These are phyloP conservation scores for Ganoderma sp. DNA, from an alignment of 1,284 basidiomycete genomes.

Conservation along the genomic window DNA sequence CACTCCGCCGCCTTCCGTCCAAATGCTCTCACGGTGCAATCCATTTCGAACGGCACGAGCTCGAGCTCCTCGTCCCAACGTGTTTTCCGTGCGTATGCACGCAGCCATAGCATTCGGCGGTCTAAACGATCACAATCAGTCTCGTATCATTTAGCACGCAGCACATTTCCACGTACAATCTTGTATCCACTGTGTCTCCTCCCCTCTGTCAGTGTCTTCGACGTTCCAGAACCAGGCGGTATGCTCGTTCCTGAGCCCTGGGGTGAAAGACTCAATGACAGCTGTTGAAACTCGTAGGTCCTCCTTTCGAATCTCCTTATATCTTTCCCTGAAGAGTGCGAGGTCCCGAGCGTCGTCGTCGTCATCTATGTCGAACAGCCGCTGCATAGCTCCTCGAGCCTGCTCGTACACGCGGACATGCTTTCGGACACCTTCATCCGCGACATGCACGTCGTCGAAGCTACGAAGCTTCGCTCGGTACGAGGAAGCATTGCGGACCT, in stretches of 20 bases:
- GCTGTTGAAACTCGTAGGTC: conserved; percentile 6
- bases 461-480: too few species aligned
- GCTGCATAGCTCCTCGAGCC: neutral
- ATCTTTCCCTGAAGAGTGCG: neutral
- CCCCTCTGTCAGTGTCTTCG: neutral
- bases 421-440: neutral
- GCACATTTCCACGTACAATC: neutral
- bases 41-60: conserved; percentile 13
- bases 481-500: too few species aligned
- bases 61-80: conserved; percentile 10
- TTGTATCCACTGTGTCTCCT: neutral
- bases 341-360: neutral
- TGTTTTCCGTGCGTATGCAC: neutral
- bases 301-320: neutral
- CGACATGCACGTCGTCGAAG: neutral
- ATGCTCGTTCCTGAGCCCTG: neutral
- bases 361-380: neutral
- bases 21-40: neutral
- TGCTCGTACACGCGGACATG: conserved; percentile 7
- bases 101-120: neutral
- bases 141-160: too few species aligned
- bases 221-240: conserved; percentile 13
- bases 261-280: conserved; percentile 3
- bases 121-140: neutral
- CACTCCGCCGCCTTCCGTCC: neutral